Percentiles rank a stretch among this genome's conserved stretches.
Evolutionary conservation across 2,329 filamentous ascomycete genomes (phyloP).

Genomic region (Aspergillus latus): DNA sequence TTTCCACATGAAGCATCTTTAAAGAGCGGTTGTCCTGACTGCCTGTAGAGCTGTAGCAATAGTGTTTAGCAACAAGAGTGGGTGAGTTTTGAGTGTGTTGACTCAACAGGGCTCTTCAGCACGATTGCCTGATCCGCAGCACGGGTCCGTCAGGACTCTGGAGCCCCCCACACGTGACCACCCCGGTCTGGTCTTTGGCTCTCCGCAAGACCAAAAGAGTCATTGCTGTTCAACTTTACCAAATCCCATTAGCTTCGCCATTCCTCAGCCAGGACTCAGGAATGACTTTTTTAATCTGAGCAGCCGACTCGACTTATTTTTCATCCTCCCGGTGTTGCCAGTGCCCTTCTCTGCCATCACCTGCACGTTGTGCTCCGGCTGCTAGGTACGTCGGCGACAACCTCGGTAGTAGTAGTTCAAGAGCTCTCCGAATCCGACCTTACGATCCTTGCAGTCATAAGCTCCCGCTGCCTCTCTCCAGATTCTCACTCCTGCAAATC

Average conservation of each 20-base stretch:
- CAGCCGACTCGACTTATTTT: not conserved
- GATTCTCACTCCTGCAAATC: constrained; percentile 3
- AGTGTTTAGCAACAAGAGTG: not conserved
- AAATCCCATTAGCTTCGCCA: constrained; percentile 2
- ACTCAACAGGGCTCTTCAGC: not conserved
- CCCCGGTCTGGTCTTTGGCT: constrained; percentile 21
- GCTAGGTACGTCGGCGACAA: constrained; percentile 5
- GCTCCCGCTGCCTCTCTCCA: constrained; percentile 2
- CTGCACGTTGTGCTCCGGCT: not conserved
- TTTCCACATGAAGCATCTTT: not conserved
- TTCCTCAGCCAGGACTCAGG: not conserved
- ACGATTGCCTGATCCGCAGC: constrained; percentile 14
- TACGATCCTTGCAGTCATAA: constrained; percentile 3
- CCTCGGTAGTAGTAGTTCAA: constrained; percentile 13
- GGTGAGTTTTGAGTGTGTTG: not conserved
- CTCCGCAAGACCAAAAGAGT: constrained; percentile 26
- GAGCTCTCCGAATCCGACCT: constrained; percentile 6
- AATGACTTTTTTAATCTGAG: not conserved
- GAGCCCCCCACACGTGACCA: constrained; percentile 26
- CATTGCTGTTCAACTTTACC: constrained; percentile 14
- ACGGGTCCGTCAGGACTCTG: constrained; percentile 15
- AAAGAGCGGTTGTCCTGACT: not conserved
- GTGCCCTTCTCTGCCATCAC: not conserved
- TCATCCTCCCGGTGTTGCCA: not conserved
- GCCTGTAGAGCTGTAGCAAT: not conserved